phyloP scores from a whole-genome alignment of 352 stramenopile genomes.

The Elongisporangium prolatum region DNA sequence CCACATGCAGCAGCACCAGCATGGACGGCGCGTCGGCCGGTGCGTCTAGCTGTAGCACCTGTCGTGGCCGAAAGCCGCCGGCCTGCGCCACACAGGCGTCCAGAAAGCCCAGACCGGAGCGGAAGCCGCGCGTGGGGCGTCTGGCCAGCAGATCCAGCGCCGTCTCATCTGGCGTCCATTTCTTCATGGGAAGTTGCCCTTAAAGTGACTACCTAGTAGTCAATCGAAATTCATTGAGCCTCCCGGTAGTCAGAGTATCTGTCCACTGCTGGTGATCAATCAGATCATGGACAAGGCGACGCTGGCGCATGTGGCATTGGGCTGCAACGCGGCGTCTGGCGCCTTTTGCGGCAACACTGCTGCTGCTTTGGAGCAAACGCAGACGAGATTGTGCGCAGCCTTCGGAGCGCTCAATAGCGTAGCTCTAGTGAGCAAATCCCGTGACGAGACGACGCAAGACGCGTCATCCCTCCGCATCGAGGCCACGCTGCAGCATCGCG shows the following conservation, averaged over 20 bases:
- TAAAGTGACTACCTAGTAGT: neutral
- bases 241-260: neutral
- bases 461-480: slow-evolving; percentile 17
- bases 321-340: slow-evolving; percentile 49
- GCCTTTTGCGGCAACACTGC: slow-evolving; percentile 27
- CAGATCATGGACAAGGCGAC: slow-evolving; percentile 3
- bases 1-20: slow-evolving; percentile 48
- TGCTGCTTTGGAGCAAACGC: neutral
- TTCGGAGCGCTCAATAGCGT: slow-evolving; percentile 52
- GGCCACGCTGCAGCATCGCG: slow-evolving; percentile 43
- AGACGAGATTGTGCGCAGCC: slow-evolving; percentile 15
- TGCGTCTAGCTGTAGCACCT: slow-evolving; percentile 59
- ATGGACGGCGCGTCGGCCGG: slow-evolving; percentile 27
- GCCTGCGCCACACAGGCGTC: slow-evolving; percentile 30
- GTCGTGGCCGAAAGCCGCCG: slow-evolving; percentile 45
- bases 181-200: neutral
- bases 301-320: slow-evolving; percentile 46
- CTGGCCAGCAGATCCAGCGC: slow-evolving; percentile 73
- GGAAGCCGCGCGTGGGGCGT: slow-evolving; percentile 41
- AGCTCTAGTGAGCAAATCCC: slow-evolving; percentile 20
- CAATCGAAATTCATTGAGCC: no score
- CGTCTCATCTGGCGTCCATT: slow-evolving; percentile 53
- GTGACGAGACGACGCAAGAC: neutral
- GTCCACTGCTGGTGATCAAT: neutral
- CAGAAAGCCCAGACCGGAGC: slow-evolving; percentile 46